Evolutionary conservation across 139 green algal species (phyloP), one percentile per base, ranked within the genome.

Genomic region (Prasinococcaceae sp.): DNA sequence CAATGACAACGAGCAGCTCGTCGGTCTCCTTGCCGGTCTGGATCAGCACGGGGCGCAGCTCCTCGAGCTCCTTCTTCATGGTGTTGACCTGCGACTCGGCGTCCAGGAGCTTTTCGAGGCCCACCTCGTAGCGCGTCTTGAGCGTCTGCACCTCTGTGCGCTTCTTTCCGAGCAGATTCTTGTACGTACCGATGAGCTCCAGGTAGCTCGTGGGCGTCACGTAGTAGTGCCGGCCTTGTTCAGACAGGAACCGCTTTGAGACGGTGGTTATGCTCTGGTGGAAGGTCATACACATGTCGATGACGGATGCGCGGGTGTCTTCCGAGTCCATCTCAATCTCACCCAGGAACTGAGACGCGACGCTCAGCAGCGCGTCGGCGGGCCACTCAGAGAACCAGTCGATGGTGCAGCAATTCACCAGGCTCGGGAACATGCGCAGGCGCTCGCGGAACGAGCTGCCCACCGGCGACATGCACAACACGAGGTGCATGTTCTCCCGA

Each of bases 41-140:
- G 39, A 75, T 78, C 37, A 92, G 73, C 64, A 84, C 63, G 6
- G 81, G 81, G 68, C 87, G 76, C 44, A 92, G 68, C 8, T 68
- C 76, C 38, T 82, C 80, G 30, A 89, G 77, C 66, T 89, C 79
- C 50, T 63, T 41, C 68, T 85, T 74, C 80, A 89, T 89, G 6
- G 25, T 43, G 6, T 23, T 25, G 8, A 70, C 61, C 37, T 69
- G 33, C 16, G 17, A 38, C 46, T 84, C 77, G n/a, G 79, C 79
- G 2, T 52, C 66, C 16, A 68, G 43, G 30, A 88, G 70, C 75
- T 87, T 89, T 38, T 80, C 75, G 23, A 78, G 50, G 19, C 69
- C 69, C 9, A 71, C 53, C 30, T 67, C 40, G 53, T 73, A 72
- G 2, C 70, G 56, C 43, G 55, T 65, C 58, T 70, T 74, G 17